A percentile compares a stretch with the other conserved stretches of the same genome.
Conservation (phyloP, 2,329 filamentous ascomycete species). For the Trichoderma gracile region DNA sequence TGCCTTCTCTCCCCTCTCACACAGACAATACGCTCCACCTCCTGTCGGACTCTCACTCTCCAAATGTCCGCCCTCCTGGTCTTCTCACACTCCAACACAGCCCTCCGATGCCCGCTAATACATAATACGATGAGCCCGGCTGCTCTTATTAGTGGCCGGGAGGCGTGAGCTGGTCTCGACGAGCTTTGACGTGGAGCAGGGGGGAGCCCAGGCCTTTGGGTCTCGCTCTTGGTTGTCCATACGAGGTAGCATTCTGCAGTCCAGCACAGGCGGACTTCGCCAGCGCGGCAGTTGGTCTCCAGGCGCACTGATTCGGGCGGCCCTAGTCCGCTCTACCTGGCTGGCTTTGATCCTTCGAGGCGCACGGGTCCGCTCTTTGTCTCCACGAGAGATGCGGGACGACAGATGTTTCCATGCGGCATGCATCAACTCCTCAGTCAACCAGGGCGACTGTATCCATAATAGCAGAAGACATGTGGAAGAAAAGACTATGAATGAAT, state of each 20-base stretch:
- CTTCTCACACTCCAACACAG: neutral
- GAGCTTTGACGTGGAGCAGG: conserved; percentile 1
- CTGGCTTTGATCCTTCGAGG: neutral
- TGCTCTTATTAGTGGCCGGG: neutral
- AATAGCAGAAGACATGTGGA: too few species aligned
- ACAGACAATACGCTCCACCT: neutral
- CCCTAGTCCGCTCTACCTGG: neutral
- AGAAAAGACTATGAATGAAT: too few species aligned
- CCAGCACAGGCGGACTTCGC: neutral
- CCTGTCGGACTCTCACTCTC: neutral
- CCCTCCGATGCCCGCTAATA: conserved; percentile 9
- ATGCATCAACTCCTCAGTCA: too few species aligned
- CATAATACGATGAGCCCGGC: neutral
- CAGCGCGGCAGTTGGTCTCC: neutral
- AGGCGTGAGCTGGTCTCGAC: neutral
- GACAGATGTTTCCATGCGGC: too few species aligned
- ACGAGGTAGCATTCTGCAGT: too few species aligned
- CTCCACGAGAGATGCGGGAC: neutral
- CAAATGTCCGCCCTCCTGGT: neutral
- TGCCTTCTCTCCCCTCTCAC: too few species aligned
- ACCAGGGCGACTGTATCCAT: too few species aligned
- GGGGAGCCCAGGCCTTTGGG: neutral
- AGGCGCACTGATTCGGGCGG: neutral
- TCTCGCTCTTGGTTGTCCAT: too few species aligned
- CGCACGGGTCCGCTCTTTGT: neutral